Evolutionary conservation across 345 rosid genomes (phyloP), one percentile per base, ranked within the genome.

Genomic region (Gynandropsis gynandra): DNA sequence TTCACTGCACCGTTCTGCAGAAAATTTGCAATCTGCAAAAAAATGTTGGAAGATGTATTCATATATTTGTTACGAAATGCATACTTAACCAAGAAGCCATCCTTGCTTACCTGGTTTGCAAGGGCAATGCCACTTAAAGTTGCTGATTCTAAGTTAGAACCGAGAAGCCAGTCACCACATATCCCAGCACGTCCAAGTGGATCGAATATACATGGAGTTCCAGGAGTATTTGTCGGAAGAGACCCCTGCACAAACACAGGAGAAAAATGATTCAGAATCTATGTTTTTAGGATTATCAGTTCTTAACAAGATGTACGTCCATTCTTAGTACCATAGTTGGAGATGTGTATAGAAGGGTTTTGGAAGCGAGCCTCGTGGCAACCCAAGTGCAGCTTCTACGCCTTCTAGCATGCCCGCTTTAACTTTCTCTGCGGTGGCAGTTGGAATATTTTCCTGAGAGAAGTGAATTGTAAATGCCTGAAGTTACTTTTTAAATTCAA

Each of bases 311-410:
- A n/a, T n/a, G n/a, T n/a, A n/a, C n/a, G n/a, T n/a, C n/a, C n/a
- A n/a, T n/a, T n/a, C n/a, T n/a, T n/a, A n/a, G n/a, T 73, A 87
- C 95, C 98, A 90, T 56, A 87, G 77, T 58, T 86, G 98, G 46
- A 83, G 68, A 16, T 75, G 61, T 0, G 75, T 62, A 37, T 83
- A 90, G 45, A 66, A 34, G 9, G 95, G 95, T 66, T 10, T 72
- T 19, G 52, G 80, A 67, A 84, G 90, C 29, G 82, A 80, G 59
- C 78, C 76, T 64, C 70, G 74, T n/a, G 78, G 66, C 9, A 84
- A 61, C 52, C 98, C 92, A 27, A 78, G 73, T 4, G 86, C 95
- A 1, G 63, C 42, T 76, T 83, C 87, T 15, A 81, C 86, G 19
- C 95, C 95, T 45, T 72, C 75, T 36, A 89, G 78, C 96, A 90